Percentiles rank a stretch among this genome's conserved stretches.
phyloP scores from a whole-genome alignment of 1,284 basidiomycete genomes.

The Moesziomyces aphidis region DNA sequence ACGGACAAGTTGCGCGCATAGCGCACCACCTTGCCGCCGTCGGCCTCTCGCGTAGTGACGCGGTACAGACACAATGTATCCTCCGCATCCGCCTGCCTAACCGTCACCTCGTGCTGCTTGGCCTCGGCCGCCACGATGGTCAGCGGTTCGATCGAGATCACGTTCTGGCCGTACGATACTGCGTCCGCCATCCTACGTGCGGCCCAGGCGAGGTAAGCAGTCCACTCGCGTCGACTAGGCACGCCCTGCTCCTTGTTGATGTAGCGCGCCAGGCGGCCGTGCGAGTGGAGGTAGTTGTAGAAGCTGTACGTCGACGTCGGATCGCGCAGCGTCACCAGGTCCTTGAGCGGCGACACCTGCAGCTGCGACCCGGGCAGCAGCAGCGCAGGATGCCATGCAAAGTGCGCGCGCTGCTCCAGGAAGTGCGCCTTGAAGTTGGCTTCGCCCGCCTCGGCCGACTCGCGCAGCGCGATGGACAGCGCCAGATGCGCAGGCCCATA shows the following conservation, averaged over 20 bases:
- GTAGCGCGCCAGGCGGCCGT: constrained; percentile 61
- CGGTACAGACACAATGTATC: constrained; percentile 47
- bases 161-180: constrained; percentile 58
- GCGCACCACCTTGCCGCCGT: constrained; percentile 26
- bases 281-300: constrained; percentile 64
- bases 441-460: constrained; percentile 54
- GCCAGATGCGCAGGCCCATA: constrained; percentile 66
- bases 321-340: constrained; percentile 66
- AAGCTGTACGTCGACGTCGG: constrained; percentile 65
- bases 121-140: constrained; percentile 30
- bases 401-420: constrained; percentile 59
- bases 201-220: constrained; percentile 66
- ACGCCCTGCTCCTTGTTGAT: constrained; percentile 66
- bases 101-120: constrained; percentile 28
- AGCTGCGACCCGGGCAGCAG: constrained; percentile 65
- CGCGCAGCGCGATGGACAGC: constrained; percentile 62
- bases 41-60: constrained; percentile 32
- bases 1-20: constrained; percentile 60
- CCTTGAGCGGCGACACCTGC: constrained; percentile 67
- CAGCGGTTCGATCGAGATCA: constrained; percentile 58
- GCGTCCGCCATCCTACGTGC: constrained; percentile 58
- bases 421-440: constrained; percentile 54
- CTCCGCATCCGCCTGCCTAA: constrained; percentile 19
- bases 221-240: constrained; percentile 66
- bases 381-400: constrained; percentile 66